Evolutionary conservation across 1,284 basidiomycete species (phyloP).

Genomic region (Sporisorium sorghi): DNA sequence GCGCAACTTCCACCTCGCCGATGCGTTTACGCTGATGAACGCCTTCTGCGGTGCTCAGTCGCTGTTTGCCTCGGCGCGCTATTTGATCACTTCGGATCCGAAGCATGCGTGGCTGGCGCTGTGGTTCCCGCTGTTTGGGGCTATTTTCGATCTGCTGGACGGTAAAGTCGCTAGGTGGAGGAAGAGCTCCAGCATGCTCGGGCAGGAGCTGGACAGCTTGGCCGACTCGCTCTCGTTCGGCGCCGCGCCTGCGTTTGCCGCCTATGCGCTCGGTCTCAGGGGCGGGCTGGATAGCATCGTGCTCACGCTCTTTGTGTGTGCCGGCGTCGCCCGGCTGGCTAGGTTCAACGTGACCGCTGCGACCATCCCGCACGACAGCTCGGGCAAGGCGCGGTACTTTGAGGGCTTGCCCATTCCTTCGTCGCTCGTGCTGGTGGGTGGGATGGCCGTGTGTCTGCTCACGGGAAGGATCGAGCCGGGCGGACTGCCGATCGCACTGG

Average conservation of each 20-base stretch:
- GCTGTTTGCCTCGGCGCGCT: constrained; percentile 89
- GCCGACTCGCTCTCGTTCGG: constrained; percentile 99
- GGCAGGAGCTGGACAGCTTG: constrained; percentile 95
- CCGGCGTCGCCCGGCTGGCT: constrained; percentile 92
- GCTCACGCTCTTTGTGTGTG: constrained; percentile 91
- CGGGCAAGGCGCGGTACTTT: constrained; percentile 93
- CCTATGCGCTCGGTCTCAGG: constrained; percentile 89
- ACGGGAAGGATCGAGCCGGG: constrained; percentile 73
- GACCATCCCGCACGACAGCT: constrained; percentile 85
- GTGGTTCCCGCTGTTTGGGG: constrained; percentile 88
- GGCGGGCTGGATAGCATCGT: constrained; percentile 88
- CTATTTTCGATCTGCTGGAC: constrained; percentile 97
- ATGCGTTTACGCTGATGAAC: constrained; percentile 99
- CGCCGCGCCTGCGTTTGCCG: constrained; percentile 91
- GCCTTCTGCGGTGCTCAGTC: constrained; percentile 98
- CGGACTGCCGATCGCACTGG: constrained; percentile 48
- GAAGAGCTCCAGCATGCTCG: constrained; percentile 93
- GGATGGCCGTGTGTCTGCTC: constrained; percentile 84
- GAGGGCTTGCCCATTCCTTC: constrained; percentile 97
- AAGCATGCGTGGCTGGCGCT: constrained; percentile 77
- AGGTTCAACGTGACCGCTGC: constrained; percentile 99
- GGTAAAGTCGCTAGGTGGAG: constrained; percentile 98
- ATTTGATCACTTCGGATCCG: constrained; percentile 82
- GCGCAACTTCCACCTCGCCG: constrained; percentile 94
- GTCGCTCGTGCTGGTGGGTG: constrained; percentile 81